Evolutionary conservation across 78 protist genomes (phyloP).

Genomic region (Chrysochromulina parva): DNA sequence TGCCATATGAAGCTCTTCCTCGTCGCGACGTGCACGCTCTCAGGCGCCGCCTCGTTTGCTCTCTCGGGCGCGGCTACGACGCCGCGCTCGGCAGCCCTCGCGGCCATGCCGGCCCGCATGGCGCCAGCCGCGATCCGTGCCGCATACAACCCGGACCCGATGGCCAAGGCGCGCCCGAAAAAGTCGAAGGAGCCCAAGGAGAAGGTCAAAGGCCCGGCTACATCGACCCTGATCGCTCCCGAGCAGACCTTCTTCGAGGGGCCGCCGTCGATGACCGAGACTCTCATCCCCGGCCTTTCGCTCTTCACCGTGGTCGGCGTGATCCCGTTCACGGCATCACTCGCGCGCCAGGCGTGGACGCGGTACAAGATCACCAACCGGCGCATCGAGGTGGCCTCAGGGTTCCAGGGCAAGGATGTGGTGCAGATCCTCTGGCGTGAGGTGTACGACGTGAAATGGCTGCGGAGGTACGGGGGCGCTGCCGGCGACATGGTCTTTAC

Average conservation of each 20-base stretch:
- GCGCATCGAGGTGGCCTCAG: not conserved
- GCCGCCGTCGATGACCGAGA: slow-evolving; percentile 6
- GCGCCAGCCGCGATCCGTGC: not conserved
- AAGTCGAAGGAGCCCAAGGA: slow-evolving; percentile 4
- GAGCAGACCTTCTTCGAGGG: slow-evolving; percentile 11
- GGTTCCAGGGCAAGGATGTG: not conserved
- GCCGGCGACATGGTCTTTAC: not conserved
- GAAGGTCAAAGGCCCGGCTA: not conserved
- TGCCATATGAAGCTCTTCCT: too few relatives aligned
- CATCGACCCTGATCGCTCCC: not conserved
- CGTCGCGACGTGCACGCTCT: too few relatives aligned
- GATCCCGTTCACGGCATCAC: not conserved
- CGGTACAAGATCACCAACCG: slow-evolving; percentile 17
- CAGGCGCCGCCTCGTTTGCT: too few relatives aligned
- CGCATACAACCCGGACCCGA: not conserved
- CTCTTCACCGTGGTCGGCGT: not conserved
- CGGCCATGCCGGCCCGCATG: too few relatives aligned
- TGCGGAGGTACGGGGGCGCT: not conserved
- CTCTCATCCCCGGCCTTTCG: not conserved
- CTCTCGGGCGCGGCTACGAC: too few relatives aligned
- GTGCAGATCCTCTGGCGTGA: not conserved
- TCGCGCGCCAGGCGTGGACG: slow-evolving; percentile 20
- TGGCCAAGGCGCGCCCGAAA: not conserved
- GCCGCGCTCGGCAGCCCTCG: too few relatives aligned
- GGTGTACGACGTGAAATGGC: not conserved